Conservation (phyloP, 192 early-diverging fungal species). For the Backusella parvicylindrica region DNA sequence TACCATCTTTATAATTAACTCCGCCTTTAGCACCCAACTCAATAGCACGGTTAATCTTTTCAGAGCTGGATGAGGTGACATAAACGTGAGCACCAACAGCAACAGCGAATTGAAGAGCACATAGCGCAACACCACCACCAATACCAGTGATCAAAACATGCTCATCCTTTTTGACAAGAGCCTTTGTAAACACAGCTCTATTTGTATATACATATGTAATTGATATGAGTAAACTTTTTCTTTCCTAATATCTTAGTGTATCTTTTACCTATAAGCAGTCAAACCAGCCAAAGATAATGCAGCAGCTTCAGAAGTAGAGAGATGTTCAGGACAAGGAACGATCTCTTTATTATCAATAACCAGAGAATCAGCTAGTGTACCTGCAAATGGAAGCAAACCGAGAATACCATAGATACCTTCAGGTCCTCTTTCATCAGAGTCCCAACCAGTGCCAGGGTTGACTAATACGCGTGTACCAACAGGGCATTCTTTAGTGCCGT, state of each 20-base stretch:
- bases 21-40: slow-evolving; percentile 65
- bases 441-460: slow-evolving; percentile 38
- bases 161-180: slow-evolving; percentile 43
- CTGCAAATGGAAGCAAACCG: slow-evolving; percentile 31
- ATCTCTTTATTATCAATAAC: slow-evolving; percentile 42
- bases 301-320: slow-evolving; percentile 58
- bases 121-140: slow-evolving; percentile 71
- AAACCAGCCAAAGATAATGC: slow-evolving; percentile 69
- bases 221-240: not conserved
- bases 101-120: slow-evolving; percentile 63
- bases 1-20: slow-evolving; percentile 65
- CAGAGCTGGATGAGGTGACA: slow-evolving; percentile 61
- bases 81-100: slow-evolving; percentile 66
- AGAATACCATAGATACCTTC: slow-evolving; percentile 46
- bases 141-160: slow-evolving; percentile 70
- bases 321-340: slow-evolving; percentile 51
- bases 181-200: slow-evolving; percentile 64
- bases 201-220: not conserved
- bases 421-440: slow-evolving; percentile 45
- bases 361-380: slow-evolving; percentile 58
- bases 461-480: slow-evolving; percentile 1
- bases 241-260: not conserved
- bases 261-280: slow-evolving; percentile 43
- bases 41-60: slow-evolving; percentile 61
- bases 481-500: slow-evolving; percentile 7